Percentiles rank a stretch among this genome's conserved stretches.
These are phyloP conservation scores for Ephemerocybe angulata DNA, from an alignment of 768 basidiomycete species.

Conservation along the genomic window DNA sequence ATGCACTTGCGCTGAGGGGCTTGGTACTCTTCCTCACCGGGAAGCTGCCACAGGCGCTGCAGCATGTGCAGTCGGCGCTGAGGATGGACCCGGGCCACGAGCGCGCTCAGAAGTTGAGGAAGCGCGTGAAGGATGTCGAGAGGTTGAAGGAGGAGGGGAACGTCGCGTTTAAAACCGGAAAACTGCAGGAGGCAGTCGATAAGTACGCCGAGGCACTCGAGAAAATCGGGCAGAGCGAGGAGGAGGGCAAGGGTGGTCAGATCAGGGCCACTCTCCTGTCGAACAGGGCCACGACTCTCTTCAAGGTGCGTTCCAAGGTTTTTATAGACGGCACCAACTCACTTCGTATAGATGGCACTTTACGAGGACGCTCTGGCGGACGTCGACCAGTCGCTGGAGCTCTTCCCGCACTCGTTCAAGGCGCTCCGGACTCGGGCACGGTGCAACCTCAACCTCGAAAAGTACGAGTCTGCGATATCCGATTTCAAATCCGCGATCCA, in stretches of 20 bases:
- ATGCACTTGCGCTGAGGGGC: slow-evolving; percentile 74
- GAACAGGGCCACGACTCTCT: slow-evolving; percentile 78
- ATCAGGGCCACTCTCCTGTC: slow-evolving; percentile 77
- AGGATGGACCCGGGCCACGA: slow-evolving; percentile 76
- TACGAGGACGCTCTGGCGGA: slow-evolving; percentile 70
- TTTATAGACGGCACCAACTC: too few species aligned
- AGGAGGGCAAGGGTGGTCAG: slow-evolving; percentile 76
- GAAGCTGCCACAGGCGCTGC: slow-evolving; percentile 65
- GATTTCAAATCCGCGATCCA: slow-evolving; percentile 83
- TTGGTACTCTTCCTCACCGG: slow-evolving; percentile 73
- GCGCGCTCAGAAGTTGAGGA: slow-evolving; percentile 64
- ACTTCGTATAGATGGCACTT: too few species aligned
- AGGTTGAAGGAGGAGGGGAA: slow-evolving; percentile 85
- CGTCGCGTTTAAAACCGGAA: slow-evolving; percentile 60
- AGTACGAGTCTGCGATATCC: slow-evolving; percentile 63
- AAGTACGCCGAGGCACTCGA: slow-evolving; percentile 74
- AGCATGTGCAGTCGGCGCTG: slow-evolving; percentile 68
- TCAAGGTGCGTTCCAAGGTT: slow-evolving; percentile 77
- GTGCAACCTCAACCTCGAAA: slow-evolving; percentile 68
- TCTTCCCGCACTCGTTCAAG: slow-evolving; percentile 72
- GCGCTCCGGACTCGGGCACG: slow-evolving; percentile 84
- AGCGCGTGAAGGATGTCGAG: slow-evolving; percentile 80
- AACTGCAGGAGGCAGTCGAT: slow-evolving; percentile 56
- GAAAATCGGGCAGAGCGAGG: slow-evolving; percentile 63
- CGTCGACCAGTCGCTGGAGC: slow-evolving; percentile 60